phyloP scores from a whole-genome alignment of 2,329 filamentous ascomycete species.

The Aschersonia sp. region DNA sequence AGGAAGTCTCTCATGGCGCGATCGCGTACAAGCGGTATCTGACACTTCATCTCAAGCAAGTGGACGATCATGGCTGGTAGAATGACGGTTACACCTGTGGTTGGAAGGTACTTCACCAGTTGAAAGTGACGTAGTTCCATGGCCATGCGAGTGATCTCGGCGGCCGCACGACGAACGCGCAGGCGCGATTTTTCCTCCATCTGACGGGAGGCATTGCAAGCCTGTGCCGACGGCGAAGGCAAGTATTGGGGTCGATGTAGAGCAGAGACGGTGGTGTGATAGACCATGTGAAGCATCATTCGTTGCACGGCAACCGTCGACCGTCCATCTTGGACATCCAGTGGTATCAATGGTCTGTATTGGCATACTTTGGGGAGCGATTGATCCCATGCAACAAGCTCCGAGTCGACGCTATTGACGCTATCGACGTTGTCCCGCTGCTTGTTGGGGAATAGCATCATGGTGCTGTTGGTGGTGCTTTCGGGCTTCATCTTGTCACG shows the following conservation, averaged over 20 bases:
- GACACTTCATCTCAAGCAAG: constrained; percentile 80
- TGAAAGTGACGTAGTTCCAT: constrained; percentile 58
- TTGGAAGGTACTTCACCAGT: constrained; percentile 70
- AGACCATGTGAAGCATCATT: constrained; percentile 85
- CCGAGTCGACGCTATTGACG: constrained; percentile 64
- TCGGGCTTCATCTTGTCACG: constrained; percentile 70
- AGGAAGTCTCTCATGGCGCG: constrained; percentile 69
- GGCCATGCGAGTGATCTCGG: constrained; percentile 74
- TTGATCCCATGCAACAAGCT: constrained; percentile 65
- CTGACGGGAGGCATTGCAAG: constrained; percentile 43
- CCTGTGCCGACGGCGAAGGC: constrained; percentile 48
- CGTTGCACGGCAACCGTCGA: constrained; percentile 55
- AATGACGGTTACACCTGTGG: constrained; percentile 80
- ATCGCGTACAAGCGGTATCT: constrained; percentile 55
- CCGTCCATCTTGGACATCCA: constrained; percentile 45
- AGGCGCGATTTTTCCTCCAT: constrained; percentile 71
- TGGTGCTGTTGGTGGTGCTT: constrained; percentile 58
- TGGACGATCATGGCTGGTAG: constrained; percentile 90
- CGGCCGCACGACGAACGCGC: constrained; percentile 71
- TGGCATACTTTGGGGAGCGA: constrained; percentile 58
- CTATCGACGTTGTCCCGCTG: constrained; percentile 67
- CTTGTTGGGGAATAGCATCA: constrained; percentile 89
- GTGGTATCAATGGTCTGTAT: constrained; percentile 41
- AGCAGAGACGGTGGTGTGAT: constrained; percentile 81
- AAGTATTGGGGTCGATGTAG: constrained; percentile 85